phyloP scores from a whole-genome alignment of 768 basidiomycete genomes.

The Zangia roseola region DNA sequence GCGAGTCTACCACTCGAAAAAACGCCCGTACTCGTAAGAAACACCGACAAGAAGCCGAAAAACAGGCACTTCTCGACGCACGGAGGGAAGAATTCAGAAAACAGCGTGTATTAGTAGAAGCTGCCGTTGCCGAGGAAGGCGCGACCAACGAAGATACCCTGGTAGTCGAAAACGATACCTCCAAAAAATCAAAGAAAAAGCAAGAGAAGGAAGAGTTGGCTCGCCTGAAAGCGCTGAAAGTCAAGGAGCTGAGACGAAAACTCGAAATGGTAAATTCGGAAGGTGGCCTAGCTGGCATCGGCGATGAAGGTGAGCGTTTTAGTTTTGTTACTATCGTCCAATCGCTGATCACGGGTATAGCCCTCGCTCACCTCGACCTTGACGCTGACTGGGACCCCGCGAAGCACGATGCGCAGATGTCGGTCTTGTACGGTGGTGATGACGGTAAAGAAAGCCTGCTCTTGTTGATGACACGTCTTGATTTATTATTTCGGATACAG shows the following conservation, averaged over 20 bases:
- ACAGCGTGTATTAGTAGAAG: conserved; percentile 61
- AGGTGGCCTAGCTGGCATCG: conserved; percentile 51
- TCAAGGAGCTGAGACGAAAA: conserved; percentile 75
- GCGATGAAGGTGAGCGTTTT: conserved; percentile 23
- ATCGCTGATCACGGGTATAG: conserved; percentile 31
- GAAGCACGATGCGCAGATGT: conserved; percentile 83
- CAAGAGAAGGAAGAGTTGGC: conserved; percentile 69
- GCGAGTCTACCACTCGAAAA: conserved; percentile 77
- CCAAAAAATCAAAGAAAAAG: conserved; percentile 33
- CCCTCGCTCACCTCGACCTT: conserved; percentile 70
- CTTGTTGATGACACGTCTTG: not conserved
- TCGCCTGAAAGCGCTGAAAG: conserved; percentile 79
- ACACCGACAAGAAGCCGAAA: conserved; percentile 62
- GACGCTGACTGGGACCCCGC: conserved; percentile 93
- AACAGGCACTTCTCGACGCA: conserved; percentile 74
- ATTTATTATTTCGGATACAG: conserved; percentile 6
- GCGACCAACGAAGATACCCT: conserved; percentile 49
- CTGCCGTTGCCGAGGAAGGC: conserved; percentile 69
- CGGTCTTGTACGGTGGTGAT: conserved; percentile 61
- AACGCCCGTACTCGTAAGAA: conserved; percentile 79
- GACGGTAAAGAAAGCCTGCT: conserved; percentile 33
- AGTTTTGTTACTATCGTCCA: not conserved
- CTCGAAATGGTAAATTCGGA: conserved; percentile 71
- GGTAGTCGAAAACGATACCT: conserved; percentile 52
- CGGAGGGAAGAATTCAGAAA: conserved; percentile 75